A percentile compares a stretch with the other conserved stretches of the same genome.
phyloP scores from a whole-genome alignment of 768 basidiomycete genomes.

The Naganishia vishniacii region DNA sequence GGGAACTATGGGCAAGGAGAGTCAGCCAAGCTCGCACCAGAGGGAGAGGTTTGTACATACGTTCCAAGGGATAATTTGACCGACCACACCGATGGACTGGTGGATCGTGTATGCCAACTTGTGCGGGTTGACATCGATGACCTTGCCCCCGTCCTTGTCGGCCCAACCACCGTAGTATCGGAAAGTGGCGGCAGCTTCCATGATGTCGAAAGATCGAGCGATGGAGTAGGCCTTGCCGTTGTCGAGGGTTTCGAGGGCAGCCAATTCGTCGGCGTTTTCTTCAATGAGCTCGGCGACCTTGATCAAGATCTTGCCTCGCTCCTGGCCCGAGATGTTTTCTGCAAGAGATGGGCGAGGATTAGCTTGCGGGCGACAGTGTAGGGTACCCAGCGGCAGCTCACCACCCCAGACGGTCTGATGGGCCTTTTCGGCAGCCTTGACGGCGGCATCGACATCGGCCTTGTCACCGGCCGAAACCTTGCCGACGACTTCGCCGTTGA shows the following conservation, averaged over 20 bases:
- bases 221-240: conserved; percentile 69
- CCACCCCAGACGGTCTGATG: conserved; percentile 51
- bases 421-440: conserved; percentile 50
- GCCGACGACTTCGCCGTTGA: conserved; percentile 43
- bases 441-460: conserved; percentile 68
- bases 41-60: conserved; percentile 52
- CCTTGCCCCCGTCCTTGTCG: conserved; percentile 87
- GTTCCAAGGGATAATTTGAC: conserved; percentile 58
- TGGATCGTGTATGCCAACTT: conserved; percentile 82
- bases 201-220: conserved; percentile 25
- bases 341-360: not conserved
- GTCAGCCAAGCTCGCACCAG: not conserved
- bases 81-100: conserved; percentile 90
- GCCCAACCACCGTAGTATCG: conserved; percentile 91
- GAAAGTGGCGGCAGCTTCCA: conserved; percentile 20
- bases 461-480: conserved; percentile 53
- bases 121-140: conserved; percentile 52
- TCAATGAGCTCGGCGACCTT: conserved; percentile 75
- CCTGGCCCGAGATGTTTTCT: conserved; percentile 54
- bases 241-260: conserved; percentile 77
- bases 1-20: conserved; percentile 38
- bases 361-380: too few relatives aligned
- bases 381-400: not conserved
- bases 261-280: conserved; percentile 70
- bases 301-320: conserved; percentile 72